phyloP scores from a whole-genome alignment of 75 land plant species.

The Cupressus sempervirens region DNA sequence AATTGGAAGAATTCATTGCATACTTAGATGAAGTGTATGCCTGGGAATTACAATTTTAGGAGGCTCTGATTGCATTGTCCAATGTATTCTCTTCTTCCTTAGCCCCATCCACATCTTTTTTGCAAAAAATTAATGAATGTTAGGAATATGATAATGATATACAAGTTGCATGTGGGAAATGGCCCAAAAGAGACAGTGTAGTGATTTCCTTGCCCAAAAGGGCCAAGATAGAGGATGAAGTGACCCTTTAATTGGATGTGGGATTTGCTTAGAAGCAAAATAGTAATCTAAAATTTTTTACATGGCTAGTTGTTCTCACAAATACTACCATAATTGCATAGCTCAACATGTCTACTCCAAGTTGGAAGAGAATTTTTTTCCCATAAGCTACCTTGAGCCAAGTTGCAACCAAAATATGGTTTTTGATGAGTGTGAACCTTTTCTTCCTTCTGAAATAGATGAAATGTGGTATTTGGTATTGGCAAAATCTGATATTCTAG shows the following conservation, averaged over 20 bases:
- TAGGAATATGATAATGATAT: not conserved
- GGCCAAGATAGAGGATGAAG: not conserved
- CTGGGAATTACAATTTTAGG: conserved; percentile 3
- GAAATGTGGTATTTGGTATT: conserved; percentile 38
- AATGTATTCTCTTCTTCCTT: not conserved
- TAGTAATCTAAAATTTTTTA: conserved; percentile 1
- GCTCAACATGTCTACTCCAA: conserved; percentile 26
- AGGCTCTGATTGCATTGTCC: not conserved
- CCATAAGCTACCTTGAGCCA: conserved; percentile 30
- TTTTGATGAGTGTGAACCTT: conserved; percentile 13
- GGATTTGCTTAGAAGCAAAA: conserved; percentile 35
- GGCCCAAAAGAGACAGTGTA: not conserved
- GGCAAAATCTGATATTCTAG: conserved; percentile 30
- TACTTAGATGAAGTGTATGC: not conserved
- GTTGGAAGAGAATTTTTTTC: conserved; percentile 23
- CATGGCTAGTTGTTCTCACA: conserved; percentile 30
- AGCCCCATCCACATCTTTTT: not conserved
- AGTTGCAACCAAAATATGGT: conserved; percentile 25
- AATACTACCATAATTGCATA: conserved; percentile 39
- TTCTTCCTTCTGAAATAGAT: conserved; percentile 23
- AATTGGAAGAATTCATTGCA: conserved; percentile 5
- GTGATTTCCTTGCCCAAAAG: conserved; percentile 3
- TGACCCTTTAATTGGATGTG: conserved; percentile 10
- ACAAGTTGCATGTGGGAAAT: conserved; percentile 1
- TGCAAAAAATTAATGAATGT: not conserved